Conservation (phyloP, 805 yeast genomes). For the Wickerhamiella shivajii region DNA sequence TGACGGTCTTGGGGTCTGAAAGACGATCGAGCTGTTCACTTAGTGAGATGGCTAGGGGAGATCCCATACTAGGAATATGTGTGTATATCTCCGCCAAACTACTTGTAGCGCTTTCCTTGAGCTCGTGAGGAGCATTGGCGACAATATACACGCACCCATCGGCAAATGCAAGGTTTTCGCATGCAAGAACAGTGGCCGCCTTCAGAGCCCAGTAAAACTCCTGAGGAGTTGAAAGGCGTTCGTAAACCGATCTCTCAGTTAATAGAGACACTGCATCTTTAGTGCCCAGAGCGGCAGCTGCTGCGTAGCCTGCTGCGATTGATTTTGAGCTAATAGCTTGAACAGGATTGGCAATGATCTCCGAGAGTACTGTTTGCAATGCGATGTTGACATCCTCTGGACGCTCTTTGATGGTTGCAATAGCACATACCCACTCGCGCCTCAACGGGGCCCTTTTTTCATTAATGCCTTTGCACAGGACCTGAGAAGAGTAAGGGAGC, state of each 20-base stretch:
- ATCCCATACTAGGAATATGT: no score
- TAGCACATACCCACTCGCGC: slow-evolving; percentile 47
- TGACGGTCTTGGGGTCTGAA: no score
- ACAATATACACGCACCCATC: slow-evolving; percentile 3
- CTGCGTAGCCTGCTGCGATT: slow-evolving; percentile 41
- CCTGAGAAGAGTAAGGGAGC: slow-evolving; percentile 13
- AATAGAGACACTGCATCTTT: slow-evolving; percentile 10
- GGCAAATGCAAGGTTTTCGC: slow-evolving; percentile 3
- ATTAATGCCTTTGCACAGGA: slow-evolving; percentile 41
- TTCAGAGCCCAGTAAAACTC: slow-evolving; percentile 11
- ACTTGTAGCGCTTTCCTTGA: not conserved
- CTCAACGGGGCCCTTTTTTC: slow-evolving; percentile 52
- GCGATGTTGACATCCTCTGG: slow-evolving; percentile 17
- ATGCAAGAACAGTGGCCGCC: slow-evolving; percentile 4
- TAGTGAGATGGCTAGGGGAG: no score
- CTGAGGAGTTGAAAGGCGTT: slow-evolving; percentile 10
- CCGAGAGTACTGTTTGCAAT: slow-evolving; percentile 10
- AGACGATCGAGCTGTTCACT: no score
- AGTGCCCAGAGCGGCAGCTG: slow-evolving; percentile 20
- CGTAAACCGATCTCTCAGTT: slow-evolving; percentile 11
- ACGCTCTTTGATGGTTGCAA: slow-evolving; percentile 27
- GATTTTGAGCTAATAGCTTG: slow-evolving; percentile 19
- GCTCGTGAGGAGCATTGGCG: not conserved
- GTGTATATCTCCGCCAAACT: slow-evolving; percentile 2
- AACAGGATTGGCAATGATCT: slow-evolving; percentile 13